Conservation (phyloP, 2,329 filamentous ascomycete genomes). For the Ascosphaera apis region DNA sequence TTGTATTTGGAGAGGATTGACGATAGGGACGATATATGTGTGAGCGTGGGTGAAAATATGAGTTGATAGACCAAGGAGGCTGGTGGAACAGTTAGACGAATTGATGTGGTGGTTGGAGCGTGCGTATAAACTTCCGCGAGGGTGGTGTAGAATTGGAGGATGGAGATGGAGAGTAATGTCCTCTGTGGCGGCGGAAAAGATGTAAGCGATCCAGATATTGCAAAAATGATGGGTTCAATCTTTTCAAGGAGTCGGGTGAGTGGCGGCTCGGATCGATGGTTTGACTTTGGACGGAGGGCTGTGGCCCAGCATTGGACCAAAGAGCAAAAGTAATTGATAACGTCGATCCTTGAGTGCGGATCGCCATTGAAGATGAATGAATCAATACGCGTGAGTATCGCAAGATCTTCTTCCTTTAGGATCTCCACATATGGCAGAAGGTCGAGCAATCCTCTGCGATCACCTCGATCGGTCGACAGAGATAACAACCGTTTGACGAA, state of each 20-base stretch:
- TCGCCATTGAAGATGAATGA: neutral
- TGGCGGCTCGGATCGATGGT: constrained; percentile 3
- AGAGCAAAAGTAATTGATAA: constrained; percentile 33
- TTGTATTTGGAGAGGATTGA: constrained; percentile 51
- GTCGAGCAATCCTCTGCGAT: neutral
- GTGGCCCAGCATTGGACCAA: constrained; percentile 35
- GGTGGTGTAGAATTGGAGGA: constrained; percentile 46
- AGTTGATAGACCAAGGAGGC: constrained; percentile 46
- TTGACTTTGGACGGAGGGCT: constrained; percentile 11
- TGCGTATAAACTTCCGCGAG: constrained; percentile 34
- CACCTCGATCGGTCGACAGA: constrained; percentile 1
- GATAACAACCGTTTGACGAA: neutral
- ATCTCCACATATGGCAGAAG: neutral
- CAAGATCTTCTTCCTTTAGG: neutral
- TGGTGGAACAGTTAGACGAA: constrained; percentile 46
- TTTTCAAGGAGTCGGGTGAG: constrained; percentile 25
- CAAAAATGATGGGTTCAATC: constrained; percentile 31
- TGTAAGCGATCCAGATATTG: constrained; percentile 32
- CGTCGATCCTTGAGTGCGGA: neutral
- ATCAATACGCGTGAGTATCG: neutral
- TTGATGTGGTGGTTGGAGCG: constrained; percentile 25
- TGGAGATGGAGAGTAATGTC: constrained; percentile 22
- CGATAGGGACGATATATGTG: constrained; percentile 44
- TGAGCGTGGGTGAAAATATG: constrained; percentile 40
- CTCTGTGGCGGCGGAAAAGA: constrained; percentile 6